phyloP scores from a whole-genome alignment of 176 grass and related monocot genomes.

The Pontederia crassipes region DNA sequence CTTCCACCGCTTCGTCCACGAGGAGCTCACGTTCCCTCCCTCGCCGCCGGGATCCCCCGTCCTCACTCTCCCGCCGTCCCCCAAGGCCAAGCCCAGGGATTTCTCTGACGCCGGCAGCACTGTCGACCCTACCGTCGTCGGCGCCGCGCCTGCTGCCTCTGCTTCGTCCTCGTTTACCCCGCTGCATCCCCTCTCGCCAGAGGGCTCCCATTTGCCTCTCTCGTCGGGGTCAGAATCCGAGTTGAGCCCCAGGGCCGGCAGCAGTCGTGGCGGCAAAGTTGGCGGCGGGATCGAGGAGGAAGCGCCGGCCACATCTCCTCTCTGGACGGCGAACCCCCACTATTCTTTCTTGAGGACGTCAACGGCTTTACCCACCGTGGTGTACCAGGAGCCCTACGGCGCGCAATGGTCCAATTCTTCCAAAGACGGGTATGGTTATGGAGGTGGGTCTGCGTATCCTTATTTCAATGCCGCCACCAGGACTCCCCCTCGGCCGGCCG shows the following conservation, averaged over 20 bases:
- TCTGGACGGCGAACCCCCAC: not conserved
- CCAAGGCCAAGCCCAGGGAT: slow-evolving; percentile 26
- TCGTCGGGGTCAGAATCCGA: slow-evolving; percentile 5
- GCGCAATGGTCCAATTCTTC: slow-evolving; percentile 11
- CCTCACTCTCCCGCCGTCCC: slow-evolving; percentile 62
- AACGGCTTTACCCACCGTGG: slow-evolving; percentile 30
- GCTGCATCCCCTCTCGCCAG: slow-evolving; percentile 61
- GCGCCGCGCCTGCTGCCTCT: slow-evolving; percentile 7
- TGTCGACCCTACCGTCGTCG: not conserved
- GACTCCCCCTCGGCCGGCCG: slow-evolving; percentile 10
- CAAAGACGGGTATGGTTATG: slow-evolving; percentile 27
- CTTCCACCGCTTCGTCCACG: slow-evolving; percentile 44
- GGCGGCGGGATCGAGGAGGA: not conserved
- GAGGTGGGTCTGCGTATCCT: slow-evolving; percentile 21
- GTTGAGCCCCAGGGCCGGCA: slow-evolving; percentile 1
- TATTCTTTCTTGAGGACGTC: slow-evolving; percentile 35
- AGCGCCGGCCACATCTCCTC: not conserved
- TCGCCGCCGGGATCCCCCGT: slow-evolving; percentile 36
- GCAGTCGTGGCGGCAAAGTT: not conserved
- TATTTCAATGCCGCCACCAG: slow-evolving; percentile 5
- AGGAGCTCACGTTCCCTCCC: slow-evolving; percentile 34
- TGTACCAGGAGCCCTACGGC: slow-evolving; percentile 27
- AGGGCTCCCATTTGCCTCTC: slow-evolving; percentile 17
- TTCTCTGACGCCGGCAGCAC: not conserved
- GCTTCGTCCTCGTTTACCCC: slow-evolving; percentile 59